Evolutionary conservation across 331 rosid genomes (phyloP).

Genomic region (Quercus tomentella): DNA sequence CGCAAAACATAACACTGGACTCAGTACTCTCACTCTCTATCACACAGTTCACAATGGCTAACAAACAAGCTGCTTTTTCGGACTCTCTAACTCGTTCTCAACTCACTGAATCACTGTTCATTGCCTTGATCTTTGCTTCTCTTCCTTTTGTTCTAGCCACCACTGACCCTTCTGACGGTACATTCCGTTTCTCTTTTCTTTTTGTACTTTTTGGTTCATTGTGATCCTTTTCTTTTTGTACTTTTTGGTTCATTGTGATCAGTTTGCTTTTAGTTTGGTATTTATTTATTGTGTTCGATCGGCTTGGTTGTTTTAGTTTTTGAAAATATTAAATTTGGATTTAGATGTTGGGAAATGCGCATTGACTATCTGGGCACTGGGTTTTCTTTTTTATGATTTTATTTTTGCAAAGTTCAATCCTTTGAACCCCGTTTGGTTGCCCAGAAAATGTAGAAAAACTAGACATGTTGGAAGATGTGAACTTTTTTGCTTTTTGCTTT

Average conservation of each 20-base stretch:
- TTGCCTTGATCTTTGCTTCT: conserved; percentile 36
- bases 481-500: not conserved
- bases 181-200: not conserved
- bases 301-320: conserved; percentile 18
- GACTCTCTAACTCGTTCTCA: not conserved
- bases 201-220: not conserved
- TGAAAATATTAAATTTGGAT: conserved; percentile 25
- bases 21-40: no score
- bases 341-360: conserved; percentile 9
- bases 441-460: conserved; percentile 22
- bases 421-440: conserved; percentile 20
- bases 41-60: conserved; percentile 41
- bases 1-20: not conserved
- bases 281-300: conserved; percentile 5
- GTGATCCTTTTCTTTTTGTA: no score
- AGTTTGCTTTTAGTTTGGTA: not conserved
- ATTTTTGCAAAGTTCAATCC: not conserved
- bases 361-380: conserved; percentile 3
- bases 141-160: conserved; percentile 36
- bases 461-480: not conserved
- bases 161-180: conserved; percentile 85
- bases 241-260: not conserved
- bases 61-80: not conserved
- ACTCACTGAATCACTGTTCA: conserved; percentile 19
- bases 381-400: conserved; percentile 10